Percentiles rank a stretch among this genome's conserved stretches.
phyloP scores from a whole-genome alignment of 257 asterid genomes.

The Ilex aquifolium region DNA sequence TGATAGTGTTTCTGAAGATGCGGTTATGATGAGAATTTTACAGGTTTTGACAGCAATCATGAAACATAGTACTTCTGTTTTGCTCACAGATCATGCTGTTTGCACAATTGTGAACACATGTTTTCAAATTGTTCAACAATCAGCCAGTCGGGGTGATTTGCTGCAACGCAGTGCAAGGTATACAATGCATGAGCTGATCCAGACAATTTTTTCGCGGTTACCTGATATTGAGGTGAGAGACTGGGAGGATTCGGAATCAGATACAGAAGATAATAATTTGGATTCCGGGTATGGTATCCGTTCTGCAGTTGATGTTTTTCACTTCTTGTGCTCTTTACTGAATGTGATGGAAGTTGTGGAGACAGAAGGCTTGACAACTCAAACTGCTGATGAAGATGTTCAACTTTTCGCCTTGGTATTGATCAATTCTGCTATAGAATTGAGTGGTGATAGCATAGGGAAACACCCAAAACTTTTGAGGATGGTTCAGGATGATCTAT shows the following conservation, averaged over 20 bases:
- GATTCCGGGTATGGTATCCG: conserved; percentile 79
- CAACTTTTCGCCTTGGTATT: conserved; percentile 70
- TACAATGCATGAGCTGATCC: conserved; percentile 84
- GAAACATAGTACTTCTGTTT: conserved; percentile 55
- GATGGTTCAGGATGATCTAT: conserved; percentile 5
- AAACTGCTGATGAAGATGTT: conserved; percentile 52
- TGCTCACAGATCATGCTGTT: conserved; percentile 70
- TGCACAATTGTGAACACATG: conserved; percentile 86
- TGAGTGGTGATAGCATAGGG: too few species aligned
- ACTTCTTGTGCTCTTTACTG: conserved; percentile 77
- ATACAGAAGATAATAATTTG: conserved; percentile 59
- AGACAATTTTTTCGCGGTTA: conserved; percentile 54
- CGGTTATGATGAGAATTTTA: conserved; percentile 74
- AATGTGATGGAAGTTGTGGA: conserved; percentile 71
- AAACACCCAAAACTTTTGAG: too few species aligned
- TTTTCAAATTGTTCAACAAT: conserved; percentile 86
- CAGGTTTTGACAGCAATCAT: conserved; percentile 61
- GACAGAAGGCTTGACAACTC: conserved; percentile 42
- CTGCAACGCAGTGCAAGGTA: conserved; percentile 79
- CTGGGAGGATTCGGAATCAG: conserved; percentile 84
- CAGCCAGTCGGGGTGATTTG: conserved; percentile 60
- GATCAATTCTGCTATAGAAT: conserved; percentile 73
- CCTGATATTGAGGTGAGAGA: conserved; percentile 76
- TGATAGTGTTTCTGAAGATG: conserved; percentile 62
- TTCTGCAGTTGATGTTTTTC: conserved; percentile 77